Conservation (phyloP, 2,329 filamentous ascomycete species). For the Neonectria magnoliae region DNA sequence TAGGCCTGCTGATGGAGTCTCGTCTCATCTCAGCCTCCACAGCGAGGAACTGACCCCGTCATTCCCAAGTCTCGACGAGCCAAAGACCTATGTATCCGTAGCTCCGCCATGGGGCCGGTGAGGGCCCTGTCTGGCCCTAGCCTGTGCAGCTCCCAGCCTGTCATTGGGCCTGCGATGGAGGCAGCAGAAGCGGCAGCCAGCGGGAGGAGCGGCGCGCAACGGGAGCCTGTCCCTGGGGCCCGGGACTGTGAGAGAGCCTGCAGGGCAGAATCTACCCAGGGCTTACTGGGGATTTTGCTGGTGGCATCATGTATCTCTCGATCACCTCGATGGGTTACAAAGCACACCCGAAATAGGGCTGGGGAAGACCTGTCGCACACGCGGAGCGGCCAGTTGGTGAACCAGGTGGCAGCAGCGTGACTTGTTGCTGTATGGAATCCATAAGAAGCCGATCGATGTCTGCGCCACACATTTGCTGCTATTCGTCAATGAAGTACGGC, state of each 20-base stretch:
- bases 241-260: not conserved
- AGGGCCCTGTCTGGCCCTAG: slow-evolving; percentile 30
- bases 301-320: not conserved
- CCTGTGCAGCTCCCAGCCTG: slow-evolving; percentile 12
- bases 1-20: slow-evolving; percentile 53
- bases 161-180: slow-evolving; percentile 7
- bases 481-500: slow-evolving; percentile 5
- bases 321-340: not conserved
- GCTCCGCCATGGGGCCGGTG: slow-evolving; percentile 7
- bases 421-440: slow-evolving; percentile 1
- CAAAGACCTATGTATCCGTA: slow-evolving; percentile 7
- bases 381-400: not conserved
- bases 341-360: not conserved
- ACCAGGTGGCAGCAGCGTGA: slow-evolving; percentile 18
- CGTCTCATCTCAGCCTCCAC: slow-evolving; percentile 52
- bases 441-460: slow-evolving; percentile 14
- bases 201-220: slow-evolving; percentile 43
- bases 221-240: slow-evolving; percentile 24
- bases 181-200: slow-evolving; percentile 20
- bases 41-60: slow-evolving; percentile 42
- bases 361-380: not conserved
- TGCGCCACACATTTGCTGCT: slow-evolving; percentile 19
- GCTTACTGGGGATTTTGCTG: not conserved
- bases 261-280: not conserved
- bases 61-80: slow-evolving; percentile 37